Percentiles rank a stretch among this genome's conserved stretches.
These are phyloP conservation scores for Candida sp. DNA, from an alignment of 1,139 yeast genomes.

Conservation along the genomic window DNA sequence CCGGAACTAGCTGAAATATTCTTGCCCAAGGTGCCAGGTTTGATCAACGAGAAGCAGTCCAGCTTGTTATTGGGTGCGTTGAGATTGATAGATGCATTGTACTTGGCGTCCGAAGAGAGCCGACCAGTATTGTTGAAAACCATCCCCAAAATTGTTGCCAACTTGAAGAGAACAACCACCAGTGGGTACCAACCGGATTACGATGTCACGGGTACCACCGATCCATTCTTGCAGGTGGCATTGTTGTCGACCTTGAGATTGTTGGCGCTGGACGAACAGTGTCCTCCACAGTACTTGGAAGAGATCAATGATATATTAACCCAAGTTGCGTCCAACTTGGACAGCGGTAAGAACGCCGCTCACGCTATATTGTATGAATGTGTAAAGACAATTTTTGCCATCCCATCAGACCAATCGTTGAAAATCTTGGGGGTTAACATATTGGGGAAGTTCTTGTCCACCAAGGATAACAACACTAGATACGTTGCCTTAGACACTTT, in stretches of 20 bases:
- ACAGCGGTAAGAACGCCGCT: constrained; percentile 78
- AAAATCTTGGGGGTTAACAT: constrained; percentile 90
- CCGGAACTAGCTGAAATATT: constrained; percentile 81
- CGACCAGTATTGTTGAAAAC: constrained; percentile 41
- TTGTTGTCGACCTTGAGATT: constrained; percentile 60
- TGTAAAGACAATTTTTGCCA: constrained; percentile 84
- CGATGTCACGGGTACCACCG: constrained; percentile 85
- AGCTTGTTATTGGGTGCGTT: constrained; percentile 77
- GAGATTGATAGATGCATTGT: constrained; percentile 63
- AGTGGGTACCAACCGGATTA: constrained; percentile 88
- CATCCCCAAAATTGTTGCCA: constrained; percentile 57
- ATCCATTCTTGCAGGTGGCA: constrained; percentile 87
- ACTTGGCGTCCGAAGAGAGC: constrained; percentile 40
- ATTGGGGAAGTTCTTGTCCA: constrained; percentile 81
- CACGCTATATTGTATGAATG: constrained; percentile 89
- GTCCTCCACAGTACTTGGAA: constrained; percentile 57
- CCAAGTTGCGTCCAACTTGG: constrained; percentile 85
- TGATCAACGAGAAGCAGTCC: constrained; percentile 68
- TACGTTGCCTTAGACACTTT: constrained; percentile 93
- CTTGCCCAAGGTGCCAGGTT: constrained; percentile 54
- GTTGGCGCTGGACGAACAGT: constrained; percentile 41
- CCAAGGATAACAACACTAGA: constrained; percentile 89
- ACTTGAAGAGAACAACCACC: constrained; percentile 62
- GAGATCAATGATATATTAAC: constrained; percentile 84
- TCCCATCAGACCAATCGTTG: constrained; percentile 78